These are phyloP conservation scores for Solanum pennellii DNA, from an alignment of 257 asterid genomes.

Conservation along the genomic window DNA sequence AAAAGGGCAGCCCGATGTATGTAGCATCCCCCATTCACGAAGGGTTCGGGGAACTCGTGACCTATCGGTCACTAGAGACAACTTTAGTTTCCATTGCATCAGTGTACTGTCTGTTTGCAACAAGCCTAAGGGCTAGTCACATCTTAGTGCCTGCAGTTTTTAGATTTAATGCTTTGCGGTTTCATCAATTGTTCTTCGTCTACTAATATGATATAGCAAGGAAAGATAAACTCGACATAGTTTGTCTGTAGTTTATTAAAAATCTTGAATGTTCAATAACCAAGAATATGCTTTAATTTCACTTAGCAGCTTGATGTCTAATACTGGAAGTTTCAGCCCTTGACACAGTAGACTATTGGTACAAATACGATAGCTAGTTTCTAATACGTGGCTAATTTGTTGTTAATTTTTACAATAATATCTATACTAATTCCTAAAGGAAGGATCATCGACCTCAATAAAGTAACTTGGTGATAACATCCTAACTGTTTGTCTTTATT, in stretches of 20 bases:
- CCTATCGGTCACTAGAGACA: not conserved
- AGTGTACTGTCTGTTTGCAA: not conserved
- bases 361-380: not conserved
- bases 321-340: not conserved
- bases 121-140: not conserved
- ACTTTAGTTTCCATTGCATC: not conserved
- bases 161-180: not conserved
- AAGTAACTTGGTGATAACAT: not conserved
- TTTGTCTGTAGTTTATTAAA: not conserved
- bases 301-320: not conserved
- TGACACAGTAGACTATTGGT: not conserved
- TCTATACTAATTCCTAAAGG: not conserved
- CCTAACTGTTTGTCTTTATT: not conserved
- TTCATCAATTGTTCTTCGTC: not conserved
- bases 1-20: not conserved
- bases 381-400: not conserved
- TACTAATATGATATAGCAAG: not conserved
- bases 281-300: not conserved
- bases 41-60: not conserved
- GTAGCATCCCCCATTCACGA: not conserved
- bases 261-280: not conserved
- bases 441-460: not conserved
- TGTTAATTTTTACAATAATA: conserved; percentile 4
- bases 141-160: not conserved
- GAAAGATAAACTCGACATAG: not conserved